Base-by-base conservation (phyloP, 306 rosid genomes). In the Pyrus pyrifolia region DNA sequence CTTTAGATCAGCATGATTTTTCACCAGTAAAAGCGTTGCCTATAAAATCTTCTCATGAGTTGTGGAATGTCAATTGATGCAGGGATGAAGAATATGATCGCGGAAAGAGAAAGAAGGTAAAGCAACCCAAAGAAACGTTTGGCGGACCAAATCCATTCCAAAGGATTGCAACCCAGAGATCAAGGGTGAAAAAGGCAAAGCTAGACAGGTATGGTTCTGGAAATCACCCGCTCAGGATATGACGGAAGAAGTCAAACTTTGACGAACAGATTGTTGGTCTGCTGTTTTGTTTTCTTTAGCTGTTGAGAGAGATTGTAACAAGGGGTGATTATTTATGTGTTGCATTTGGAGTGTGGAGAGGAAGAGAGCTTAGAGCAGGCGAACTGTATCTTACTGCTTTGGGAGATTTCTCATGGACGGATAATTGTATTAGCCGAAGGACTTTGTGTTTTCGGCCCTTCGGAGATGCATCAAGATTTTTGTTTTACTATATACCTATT, bases 31-130 rank as follows among this genome's bases (percentile, higher is more conserved):
- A 23, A 38, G 23, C 30, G n/a, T 49, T 31, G 53, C 57, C 17
- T 51, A 11, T 23, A 45, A 4, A n/a, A 29, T 45, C 40, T 49
- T 61, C 23, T 70, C 13, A 21, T 22, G 8, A 42, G 18, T 12
- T 57, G 29, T 59, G 38, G 15, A 3, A 17, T 72, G 60, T 68
- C 55, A 9, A 67, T 22, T 83, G 51, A 61, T 76, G n/a, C 79
- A 95, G 98, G 97, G 98, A 95, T 68, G 97, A 95, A 81, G 97
- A 92, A 78, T 89, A 86, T 45, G 98, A 95, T 38, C 81, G 67
- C 74, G 98, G 98, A 61, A 95, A 87, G 86, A 90, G 92, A 78
- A 95, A 88, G 90, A 95, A 90, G 87, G 22, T 95, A 18, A 87
- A 85, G 79, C 72, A 45, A n/a, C 68, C 74, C 40, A 89, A 89